These are phyloP conservation scores for Linum lewisii DNA, from an alignment of 345 rosid genomes.

Conservation along the genomic window DNA sequence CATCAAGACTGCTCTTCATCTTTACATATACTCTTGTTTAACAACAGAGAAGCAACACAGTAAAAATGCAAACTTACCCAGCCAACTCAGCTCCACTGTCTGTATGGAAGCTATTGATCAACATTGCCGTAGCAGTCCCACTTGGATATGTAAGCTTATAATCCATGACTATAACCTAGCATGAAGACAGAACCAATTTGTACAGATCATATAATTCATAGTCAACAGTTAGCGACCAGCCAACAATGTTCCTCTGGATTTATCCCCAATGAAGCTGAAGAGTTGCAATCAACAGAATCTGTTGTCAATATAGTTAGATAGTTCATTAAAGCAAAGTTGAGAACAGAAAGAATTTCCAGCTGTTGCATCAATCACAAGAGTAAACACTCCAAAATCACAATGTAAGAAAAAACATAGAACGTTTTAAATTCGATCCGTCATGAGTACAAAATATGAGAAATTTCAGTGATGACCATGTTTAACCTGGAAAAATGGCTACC, in stretches of 20 bases:
- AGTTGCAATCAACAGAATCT: no score
- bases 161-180: constrained; percentile 81
- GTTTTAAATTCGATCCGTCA: neutral
- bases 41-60: no score
- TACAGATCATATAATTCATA: neutral
- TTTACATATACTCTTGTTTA: no score
- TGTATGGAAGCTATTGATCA: neutral
- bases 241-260: no score
- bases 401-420: neutral
- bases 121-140: constrained; percentile 20
- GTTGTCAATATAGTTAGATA: no score
- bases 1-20: no score
- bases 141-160: constrained; percentile 36
- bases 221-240: no score
- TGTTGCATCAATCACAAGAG: neutral
- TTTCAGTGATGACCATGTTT: neutral
- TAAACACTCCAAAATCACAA: no score
- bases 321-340: no score
- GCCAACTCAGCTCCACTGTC: neutral
- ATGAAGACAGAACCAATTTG: neutral
- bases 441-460: neutral
- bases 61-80: neutral
- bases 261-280: no score
- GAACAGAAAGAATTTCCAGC: no score
- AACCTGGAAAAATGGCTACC: constrained; percentile 29